These are phyloP conservation scores for Amauroascus niger DNA, from an alignment of 2,329 filamentous ascomycete species.

Conservation along the genomic window DNA sequence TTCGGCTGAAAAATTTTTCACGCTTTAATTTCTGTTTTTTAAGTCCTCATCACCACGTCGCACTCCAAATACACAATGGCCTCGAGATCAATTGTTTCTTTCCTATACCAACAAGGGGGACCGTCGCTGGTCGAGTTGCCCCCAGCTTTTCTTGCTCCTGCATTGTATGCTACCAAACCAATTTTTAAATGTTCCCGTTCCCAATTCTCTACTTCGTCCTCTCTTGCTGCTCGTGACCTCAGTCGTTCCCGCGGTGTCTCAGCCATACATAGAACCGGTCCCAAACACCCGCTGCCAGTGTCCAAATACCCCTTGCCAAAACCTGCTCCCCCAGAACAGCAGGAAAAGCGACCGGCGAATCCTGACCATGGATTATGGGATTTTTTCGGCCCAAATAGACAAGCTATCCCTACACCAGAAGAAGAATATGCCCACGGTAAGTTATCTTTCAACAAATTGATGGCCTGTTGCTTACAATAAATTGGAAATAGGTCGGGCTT, in stretches of 20 bases:
- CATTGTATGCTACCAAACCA: conserved; percentile 18
- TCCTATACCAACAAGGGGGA: conserved; percentile 28
- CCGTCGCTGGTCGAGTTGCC: conserved; percentile 32
- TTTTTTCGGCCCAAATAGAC: conserved; percentile 68
- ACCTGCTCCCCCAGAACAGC: conserved; percentile 53
- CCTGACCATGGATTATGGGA: conserved; percentile 80
- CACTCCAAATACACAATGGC: conserved; percentile 25
- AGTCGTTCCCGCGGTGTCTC: conserved; percentile 76
- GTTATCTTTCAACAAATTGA: conserved; percentile 14
- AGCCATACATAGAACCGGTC: conserved; percentile 65
- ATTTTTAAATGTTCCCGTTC: conserved; percentile 10
- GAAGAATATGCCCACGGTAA: conserved; percentile 61
- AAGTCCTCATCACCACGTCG: conserved; percentile 2
- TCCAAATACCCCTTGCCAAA: conserved; percentile 62
- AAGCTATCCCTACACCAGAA: conserved; percentile 60
- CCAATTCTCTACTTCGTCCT: conserved; percentile 18
- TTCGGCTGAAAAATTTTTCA: neutral
- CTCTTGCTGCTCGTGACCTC: conserved; percentile 51
- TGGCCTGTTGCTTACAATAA: neutral
- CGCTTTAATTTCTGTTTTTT: neutral
- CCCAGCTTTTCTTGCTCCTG: conserved; percentile 38
- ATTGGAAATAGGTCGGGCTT: conserved; percentile 55
- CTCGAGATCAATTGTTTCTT: conserved; percentile 27
- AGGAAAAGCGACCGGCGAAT: conserved; percentile 44
- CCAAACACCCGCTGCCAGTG: conserved; percentile 63